Evolutionary conservation across 139 green algal genomes (phyloP), one percentile per base, ranked within the genome.

Genomic region (Coelastrella sp.): DNA sequence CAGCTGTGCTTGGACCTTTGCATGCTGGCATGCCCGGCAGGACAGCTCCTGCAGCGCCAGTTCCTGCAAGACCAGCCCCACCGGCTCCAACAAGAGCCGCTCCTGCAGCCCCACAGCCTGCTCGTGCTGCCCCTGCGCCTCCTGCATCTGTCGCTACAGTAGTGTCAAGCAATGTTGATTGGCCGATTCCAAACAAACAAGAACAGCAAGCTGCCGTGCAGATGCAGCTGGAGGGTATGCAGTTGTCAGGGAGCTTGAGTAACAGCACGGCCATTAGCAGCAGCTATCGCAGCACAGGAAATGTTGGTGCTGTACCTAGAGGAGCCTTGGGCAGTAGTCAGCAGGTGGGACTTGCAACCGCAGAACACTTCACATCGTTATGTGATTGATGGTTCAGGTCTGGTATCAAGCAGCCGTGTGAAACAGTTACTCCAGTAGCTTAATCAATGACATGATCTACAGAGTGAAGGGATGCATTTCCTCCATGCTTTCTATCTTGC

Each of bases 221-320:
- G 48, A 40, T 66, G 72, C 71, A 79, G 71, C 7, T 79, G 9
- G 5, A n/a, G 13, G 41, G 25, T 5, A 6, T 79, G 71, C 71
- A 79, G 2, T 21, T 79, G 4, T 77, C 68, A n/a, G 71, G 38
- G 27, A n/a, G 30, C 19, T 37, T 38, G 9, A 64, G 78, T 62
- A 85, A 35, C 48, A 76, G 62, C 79, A 64, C 62, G 19, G 72
- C 27, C 32, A 25, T 71, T 17, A 64, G 79, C 63, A 85, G 63
- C 43, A 64, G 62, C 43, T 63, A 77, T 34, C 7, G 11, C 64
- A 69, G 6, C 32, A 68, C 21, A 21, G 79, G 64, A 27, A 76
- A 53, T 34, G 40, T 67, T 38, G 79, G 64, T 15, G 34, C 34
- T 27, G 32, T 35, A 11, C 72, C 72, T 9, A 80, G 48, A 48